Evolutionary conservation across 2,329 filamentous ascomycete genomes (phyloP).

Genomic region (Pseudogymnoascus sp.): DNA sequence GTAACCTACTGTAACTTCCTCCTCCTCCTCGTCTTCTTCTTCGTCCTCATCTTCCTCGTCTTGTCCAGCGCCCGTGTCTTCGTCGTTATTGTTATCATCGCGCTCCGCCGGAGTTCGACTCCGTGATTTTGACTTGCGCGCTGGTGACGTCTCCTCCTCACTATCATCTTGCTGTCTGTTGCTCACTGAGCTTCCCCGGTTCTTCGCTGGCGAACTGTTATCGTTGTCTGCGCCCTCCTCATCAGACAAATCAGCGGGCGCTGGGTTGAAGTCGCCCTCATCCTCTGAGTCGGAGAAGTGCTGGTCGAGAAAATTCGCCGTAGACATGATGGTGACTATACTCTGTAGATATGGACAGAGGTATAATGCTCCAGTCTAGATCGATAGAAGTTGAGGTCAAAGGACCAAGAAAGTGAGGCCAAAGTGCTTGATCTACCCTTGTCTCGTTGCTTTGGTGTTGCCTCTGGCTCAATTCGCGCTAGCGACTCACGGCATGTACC

Average conservation of each 20-base stretch:
- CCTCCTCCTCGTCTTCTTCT: constrained; percentile 55
- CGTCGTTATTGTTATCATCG: constrained; percentile 34
- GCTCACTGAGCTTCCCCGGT: constrained; percentile 23
- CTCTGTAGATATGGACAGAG: not conserved
- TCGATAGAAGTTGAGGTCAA: constrained; percentile 8
- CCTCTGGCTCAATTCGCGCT: constrained; percentile 5
- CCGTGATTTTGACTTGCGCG: constrained; percentile 36
- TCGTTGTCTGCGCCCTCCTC: constrained; percentile 45
- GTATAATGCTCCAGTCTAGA: constrained; percentile 3
- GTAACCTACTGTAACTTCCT: constrained; percentile 44
- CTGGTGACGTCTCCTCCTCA: constrained; percentile 39
- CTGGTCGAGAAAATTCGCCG: constrained; percentile 13
- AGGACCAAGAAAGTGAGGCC: constrained; percentile 8
- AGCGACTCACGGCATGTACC: constrained; percentile 4
- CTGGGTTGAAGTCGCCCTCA: constrained; percentile 85
- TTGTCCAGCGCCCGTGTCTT: constrained; percentile 43
- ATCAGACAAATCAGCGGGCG: constrained; percentile 64
- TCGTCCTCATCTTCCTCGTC: constrained; percentile 49
- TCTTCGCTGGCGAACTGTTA: constrained; percentile 22
- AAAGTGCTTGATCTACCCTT: constrained; percentile 9
- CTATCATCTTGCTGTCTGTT: constrained; percentile 34
- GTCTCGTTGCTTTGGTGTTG: constrained; percentile 10
- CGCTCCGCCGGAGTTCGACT: constrained; percentile 27
- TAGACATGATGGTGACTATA: constrained; percentile 8
- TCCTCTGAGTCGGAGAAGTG: constrained; percentile 60